These are phyloP conservation scores for Vitis cinerea DNA, from an alignment of 164 flowering plant species.

Conservation along the genomic window DNA sequence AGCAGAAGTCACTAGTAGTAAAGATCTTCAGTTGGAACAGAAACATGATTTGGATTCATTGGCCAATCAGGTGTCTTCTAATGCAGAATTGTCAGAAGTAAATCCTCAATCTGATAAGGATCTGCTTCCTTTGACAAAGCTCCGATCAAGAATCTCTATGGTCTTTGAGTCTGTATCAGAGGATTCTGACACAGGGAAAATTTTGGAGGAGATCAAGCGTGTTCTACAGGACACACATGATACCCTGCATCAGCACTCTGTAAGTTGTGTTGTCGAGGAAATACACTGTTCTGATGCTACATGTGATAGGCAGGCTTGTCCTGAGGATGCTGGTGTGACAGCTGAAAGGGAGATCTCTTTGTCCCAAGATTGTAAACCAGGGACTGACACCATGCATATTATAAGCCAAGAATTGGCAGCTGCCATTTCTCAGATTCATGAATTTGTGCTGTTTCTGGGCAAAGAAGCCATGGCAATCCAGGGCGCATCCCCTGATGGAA, in stretches of 20 bases:
- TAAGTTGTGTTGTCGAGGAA: constrained; percentile 30
- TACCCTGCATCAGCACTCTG: constrained; percentile 31
- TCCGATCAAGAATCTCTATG: constrained; percentile 35
- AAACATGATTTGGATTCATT: constrained; percentile 12
- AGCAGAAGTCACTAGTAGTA: constrained; percentile 18
- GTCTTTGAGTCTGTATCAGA: constrained; percentile 35
- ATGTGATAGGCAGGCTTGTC: constrained; percentile 25
- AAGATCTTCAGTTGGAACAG: constrained; percentile 25
- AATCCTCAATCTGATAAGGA: constrained; percentile 22
- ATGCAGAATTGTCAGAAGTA: constrained; percentile 10
- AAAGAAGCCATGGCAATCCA: constrained; percentile 57
- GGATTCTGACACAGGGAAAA: constrained; percentile 36
- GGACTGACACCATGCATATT: constrained; percentile 11
- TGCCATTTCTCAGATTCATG: constrained; percentile 69
- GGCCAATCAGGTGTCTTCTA: constrained; percentile 18
- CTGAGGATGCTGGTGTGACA: constrained; percentile 33
- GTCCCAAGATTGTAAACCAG: constrained; percentile 21
- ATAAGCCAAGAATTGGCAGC: constrained; percentile 36
- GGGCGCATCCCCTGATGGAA: constrained; percentile 37
- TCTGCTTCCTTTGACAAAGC: constrained; percentile 24
- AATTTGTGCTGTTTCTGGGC: constrained; percentile 61
- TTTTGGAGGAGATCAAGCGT: constrained; percentile 50
- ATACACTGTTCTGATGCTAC: constrained; percentile 25
- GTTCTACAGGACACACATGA: constrained; percentile 49
- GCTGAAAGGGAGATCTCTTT: constrained; percentile 29